Conservation (phyloP, 225 moss, liverwort and hornwort species). For the Physcomitrium patens region DNA sequence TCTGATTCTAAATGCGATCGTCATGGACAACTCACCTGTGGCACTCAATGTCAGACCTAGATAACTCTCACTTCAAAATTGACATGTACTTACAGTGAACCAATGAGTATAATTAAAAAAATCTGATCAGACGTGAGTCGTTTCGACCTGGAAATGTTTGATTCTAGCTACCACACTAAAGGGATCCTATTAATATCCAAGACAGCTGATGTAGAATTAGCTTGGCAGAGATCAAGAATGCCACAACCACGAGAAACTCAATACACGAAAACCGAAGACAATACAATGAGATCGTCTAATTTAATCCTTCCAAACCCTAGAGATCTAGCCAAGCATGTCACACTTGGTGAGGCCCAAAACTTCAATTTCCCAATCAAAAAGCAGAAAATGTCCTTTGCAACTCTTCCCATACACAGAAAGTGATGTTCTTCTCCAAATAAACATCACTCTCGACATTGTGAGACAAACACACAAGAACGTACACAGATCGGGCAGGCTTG, state of each 20-base stretch:
- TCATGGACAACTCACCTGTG: too few relatives aligned
- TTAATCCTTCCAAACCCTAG: constrained; percentile 12
- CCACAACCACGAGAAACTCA: not conserved
- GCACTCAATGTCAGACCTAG: too few relatives aligned
- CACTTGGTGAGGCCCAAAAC: not conserved
- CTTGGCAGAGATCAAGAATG: constrained; percentile 16
- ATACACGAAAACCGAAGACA: constrained; percentile 1
- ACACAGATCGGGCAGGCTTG: constrained; percentile 65
- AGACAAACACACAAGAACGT: constrained; percentile 3
- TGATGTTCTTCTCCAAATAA: not conserved
- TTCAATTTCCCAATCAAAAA: not conserved
- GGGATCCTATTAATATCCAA: not conserved
- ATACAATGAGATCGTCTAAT: constrained; percentile 10
- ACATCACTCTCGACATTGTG: not conserved
- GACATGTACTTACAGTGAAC: too few relatives aligned
- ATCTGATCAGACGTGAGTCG: too few relatives aligned
- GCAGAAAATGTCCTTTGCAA: constrained; percentile 6
- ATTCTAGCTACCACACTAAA: not conserved
- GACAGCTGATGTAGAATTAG: constrained; percentile 1
- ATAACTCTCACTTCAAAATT: too few relatives aligned
- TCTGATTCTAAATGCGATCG: too few relatives aligned
- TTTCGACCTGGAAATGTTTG: too few relatives aligned
- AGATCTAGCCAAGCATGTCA: constrained; percentile 4
- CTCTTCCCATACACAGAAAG: constrained; percentile 1
- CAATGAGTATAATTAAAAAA: too few relatives aligned